Evolutionary conservation across 2,329 filamentous ascomycete genomes (phyloP).

Genomic region (Tolypocladium paradoxum): DNA sequence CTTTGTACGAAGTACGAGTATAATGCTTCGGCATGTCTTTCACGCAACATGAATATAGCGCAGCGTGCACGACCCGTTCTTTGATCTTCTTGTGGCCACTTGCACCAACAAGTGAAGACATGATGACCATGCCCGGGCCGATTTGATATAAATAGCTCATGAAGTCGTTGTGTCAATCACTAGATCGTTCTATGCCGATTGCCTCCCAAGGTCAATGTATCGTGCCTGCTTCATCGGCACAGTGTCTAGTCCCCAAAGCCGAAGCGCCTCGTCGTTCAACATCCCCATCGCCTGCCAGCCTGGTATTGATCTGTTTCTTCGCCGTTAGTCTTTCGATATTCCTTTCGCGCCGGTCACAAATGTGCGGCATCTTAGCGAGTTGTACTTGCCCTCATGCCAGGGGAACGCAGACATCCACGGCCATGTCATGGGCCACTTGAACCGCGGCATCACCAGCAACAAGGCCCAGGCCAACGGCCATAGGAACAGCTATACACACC

Average conservation of each 20-base stretch:
- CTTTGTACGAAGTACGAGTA: no score
- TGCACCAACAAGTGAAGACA: no score
- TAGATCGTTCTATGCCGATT: background rate
- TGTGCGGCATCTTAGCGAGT: background rate
- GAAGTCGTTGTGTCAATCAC: background rate
- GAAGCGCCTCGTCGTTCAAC: background rate
- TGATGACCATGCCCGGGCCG: no score
- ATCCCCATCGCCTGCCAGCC: background rate
- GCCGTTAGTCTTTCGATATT: background rate
- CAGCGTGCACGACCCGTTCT: no score
- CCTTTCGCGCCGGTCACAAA: background rate
- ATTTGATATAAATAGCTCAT: background rate
- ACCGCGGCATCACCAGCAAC: background rate
- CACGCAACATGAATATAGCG: no score
- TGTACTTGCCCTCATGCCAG: background rate
- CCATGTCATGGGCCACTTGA: background rate
- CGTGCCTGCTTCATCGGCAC: background rate
- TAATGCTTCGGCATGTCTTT: no score
- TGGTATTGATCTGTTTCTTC: background rate
- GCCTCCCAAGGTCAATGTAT: background rate
- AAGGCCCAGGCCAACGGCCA: background rate
- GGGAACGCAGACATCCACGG: background rate
- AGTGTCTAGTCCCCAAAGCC: background rate
- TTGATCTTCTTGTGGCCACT: no score
- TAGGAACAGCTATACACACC: background rate